A percentile compares a stretch with the other conserved stretches of the same genome.
Evolutionary conservation across 2,329 filamentous ascomycete genomes (phyloP).

Genomic region (Fusarium longipes): DNA sequence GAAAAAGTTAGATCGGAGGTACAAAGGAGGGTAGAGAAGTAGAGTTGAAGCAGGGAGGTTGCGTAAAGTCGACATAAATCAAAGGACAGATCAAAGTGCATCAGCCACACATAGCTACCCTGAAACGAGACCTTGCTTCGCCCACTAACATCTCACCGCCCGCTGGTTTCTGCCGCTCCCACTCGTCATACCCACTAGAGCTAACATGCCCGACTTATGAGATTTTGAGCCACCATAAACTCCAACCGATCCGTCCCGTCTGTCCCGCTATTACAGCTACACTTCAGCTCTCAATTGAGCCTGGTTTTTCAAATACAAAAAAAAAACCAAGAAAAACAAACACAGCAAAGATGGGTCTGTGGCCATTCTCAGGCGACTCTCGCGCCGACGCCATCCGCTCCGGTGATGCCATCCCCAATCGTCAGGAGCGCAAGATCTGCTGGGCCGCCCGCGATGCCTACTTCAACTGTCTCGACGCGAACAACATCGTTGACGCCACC

Average conservation of each 20-base stretch:
- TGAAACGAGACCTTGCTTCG: constrained; percentile 16
- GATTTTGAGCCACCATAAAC: constrained; percentile 30
- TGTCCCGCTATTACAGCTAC: constrained; percentile 17
- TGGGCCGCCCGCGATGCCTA: constrained; percentile 91
- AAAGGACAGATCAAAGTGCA: constrained; percentile 33
- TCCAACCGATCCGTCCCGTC: background rate
- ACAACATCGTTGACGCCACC: constrained; percentile 79
- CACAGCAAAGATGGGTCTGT: constrained; percentile 57
- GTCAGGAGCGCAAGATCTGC: constrained; percentile 82
- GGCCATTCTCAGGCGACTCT: constrained; percentile 59
- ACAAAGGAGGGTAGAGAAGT: constrained; percentile 17
- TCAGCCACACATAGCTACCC: constrained; percentile 28
- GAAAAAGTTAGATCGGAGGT: background rate
- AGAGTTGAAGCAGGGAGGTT: constrained; percentile 15
- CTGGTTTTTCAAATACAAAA: background rate
- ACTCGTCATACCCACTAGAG: constrained; percentile 35
- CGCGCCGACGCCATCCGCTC: constrained; percentile 66
- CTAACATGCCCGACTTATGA: constrained; percentile 22
- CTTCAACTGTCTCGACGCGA: constrained; percentile 86
- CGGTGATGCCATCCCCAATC: constrained; percentile 80
- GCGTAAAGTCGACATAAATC: constrained; percentile 5
- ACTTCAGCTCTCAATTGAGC: constrained; percentile 15
- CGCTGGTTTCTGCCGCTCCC: constrained; percentile 26
- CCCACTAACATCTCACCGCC: constrained; percentile 28
- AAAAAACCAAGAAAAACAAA: background rate